Base-by-base conservation (phyloP, 2,329 filamentous ascomycete species). In the Corniculantispora saksenae region DNA sequence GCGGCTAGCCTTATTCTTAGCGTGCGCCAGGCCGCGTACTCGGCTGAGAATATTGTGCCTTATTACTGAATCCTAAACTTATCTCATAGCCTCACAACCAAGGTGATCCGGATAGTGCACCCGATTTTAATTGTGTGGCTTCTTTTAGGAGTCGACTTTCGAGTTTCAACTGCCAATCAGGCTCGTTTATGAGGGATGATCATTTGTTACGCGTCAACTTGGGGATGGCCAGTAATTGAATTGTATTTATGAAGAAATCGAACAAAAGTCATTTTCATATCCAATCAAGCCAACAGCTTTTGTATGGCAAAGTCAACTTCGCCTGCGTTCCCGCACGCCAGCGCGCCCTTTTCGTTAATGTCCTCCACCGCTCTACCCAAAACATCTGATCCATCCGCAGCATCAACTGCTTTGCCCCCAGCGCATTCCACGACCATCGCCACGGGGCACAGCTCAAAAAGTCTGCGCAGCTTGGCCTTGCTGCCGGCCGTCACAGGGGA, bases 371-470 rank as follows among this genome's bases (percentile, higher is more conserved):
- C 63, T 54, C 64, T 74, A 1, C 76, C 78, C 38, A 87, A 69
- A 6, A 86, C 76, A 15, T 76, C 71, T 2, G 53, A 66, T 0
- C 83, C 83, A 19, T 77, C 73, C 0, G 65, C 72, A 0, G 84
- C 80, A 66, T 88, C 84, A 0, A 88, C 71, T 0, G 86, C 87
- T 59, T 70, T 74, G 0, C 87, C 87, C 0, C 86, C 86, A 0
- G 84, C 86, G 66, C 85, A 87, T 73, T 89, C 87, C 1, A 89
- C 68, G 2, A 89, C 73, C 29, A 89, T 74, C 0, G 86, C 86
- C n/a, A 89, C 73, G 1, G 87, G 87, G 55, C 80, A 81, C 23
- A 89, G 70, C 74, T 89, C 87, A 66, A 86, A 89, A 32, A 89
- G 73, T 8, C 83, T 75, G 40, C 87, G 77, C 66, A 89, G 73